Percentiles rank a stretch among this genome's conserved stretches.
Conservation (phyloP, 1,284 basidiomycete species). For the Cystobasidiaceae sp. region DNA sequence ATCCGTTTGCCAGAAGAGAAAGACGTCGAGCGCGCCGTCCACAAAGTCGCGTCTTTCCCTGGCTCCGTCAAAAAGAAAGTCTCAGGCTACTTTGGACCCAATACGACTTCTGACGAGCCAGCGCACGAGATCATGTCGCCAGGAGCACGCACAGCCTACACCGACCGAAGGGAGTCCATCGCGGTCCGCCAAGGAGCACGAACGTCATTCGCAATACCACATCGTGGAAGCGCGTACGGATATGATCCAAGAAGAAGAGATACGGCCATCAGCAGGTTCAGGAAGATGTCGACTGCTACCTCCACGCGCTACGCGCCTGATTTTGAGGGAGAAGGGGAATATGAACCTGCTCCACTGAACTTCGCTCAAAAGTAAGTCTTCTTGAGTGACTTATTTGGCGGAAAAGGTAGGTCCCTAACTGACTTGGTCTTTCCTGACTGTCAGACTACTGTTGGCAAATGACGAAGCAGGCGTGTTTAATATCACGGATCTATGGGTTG, state of each 20-base stretch:
- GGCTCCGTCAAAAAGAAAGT: slow-evolving; percentile 54
- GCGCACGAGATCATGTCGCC: slow-evolving; percentile 46
- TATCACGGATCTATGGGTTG: slow-evolving; percentile 87
- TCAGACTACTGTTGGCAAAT: slow-evolving; percentile 74
- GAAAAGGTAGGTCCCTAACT: not conserved
- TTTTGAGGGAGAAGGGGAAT: slow-evolving; percentile 38
- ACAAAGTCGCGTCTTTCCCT: slow-evolving; percentile 46
- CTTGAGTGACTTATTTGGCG: not conserved
- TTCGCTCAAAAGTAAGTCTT: slow-evolving; percentile 62
- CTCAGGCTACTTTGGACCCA: slow-evolving; percentile 54
- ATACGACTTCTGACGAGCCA: not conserved
- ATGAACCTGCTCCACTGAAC: slow-evolving; percentile 50
- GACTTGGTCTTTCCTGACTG: not conserved
- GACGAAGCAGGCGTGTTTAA: slow-evolving; percentile 75
- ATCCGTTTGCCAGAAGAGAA: slow-evolving; percentile 77
- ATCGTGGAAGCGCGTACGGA: slow-evolving; percentile 43
- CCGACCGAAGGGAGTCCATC: no score
- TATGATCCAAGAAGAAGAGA: slow-evolving; percentile 24
- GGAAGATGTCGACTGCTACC: slow-evolving; percentile 28
- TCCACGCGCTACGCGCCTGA: slow-evolving; percentile 35
- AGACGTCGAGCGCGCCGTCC: slow-evolving; percentile 42
- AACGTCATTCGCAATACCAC: slow-evolving; percentile 41
- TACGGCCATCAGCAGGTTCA: slow-evolving; percentile 33
- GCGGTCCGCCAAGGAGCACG: slow-evolving; percentile 43
- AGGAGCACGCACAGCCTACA: slow-evolving; percentile 51